Conservation (phyloP, 192 early-diverging fungal species). For the Rhizophagus prolifer region DNA sequence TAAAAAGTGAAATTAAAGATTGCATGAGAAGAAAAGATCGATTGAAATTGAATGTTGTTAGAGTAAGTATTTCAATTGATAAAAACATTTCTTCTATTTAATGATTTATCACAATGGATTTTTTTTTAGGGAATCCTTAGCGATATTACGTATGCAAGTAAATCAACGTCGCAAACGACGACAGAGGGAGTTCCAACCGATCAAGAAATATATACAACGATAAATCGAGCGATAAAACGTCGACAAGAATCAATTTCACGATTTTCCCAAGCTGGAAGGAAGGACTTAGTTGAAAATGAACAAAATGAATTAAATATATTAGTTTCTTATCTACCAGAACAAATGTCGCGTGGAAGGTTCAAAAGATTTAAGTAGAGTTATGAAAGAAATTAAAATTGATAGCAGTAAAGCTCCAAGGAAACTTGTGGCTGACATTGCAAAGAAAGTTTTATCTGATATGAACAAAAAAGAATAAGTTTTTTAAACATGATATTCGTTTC, state of each 20-base stretch:
- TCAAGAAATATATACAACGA: conserved; percentile 58
- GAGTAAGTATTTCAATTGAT: conserved; percentile 27
- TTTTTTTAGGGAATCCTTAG: conserved; percentile 18
- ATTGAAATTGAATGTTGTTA: conserved; percentile 41
- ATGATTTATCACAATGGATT: neutral
- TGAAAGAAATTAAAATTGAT: conserved; percentile 75
- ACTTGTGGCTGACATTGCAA: conserved; percentile 71
- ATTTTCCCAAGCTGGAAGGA: conserved; percentile 65
- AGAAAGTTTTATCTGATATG: conserved; percentile 55
- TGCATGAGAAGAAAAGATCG: conserved; percentile 80
- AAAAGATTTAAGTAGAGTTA: conserved; percentile 84
- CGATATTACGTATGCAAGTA: conserved; percentile 24
- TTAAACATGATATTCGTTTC: no score
- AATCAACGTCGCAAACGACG: conserved; percentile 34
- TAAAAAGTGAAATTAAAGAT: conserved; percentile 79
- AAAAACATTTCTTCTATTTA: neutral
- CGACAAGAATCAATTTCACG: conserved; percentile 72
- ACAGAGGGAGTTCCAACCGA: conserved; percentile 42
- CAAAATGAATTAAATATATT: conserved; percentile 67
- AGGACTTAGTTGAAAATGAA: conserved; percentile 75
- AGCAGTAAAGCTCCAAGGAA: conserved; percentile 73
- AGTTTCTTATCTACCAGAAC: conserved; percentile 71
- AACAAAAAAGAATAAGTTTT: neutral
- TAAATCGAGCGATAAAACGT: conserved; percentile 82
- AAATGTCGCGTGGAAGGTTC: conserved; percentile 56